Percentiles rank a stretch among this genome's conserved stretches.
phyloP scores from a whole-genome alignment of 495 filamentous ascomycete genomes.

The Hypoxylon subgilvum region DNA sequence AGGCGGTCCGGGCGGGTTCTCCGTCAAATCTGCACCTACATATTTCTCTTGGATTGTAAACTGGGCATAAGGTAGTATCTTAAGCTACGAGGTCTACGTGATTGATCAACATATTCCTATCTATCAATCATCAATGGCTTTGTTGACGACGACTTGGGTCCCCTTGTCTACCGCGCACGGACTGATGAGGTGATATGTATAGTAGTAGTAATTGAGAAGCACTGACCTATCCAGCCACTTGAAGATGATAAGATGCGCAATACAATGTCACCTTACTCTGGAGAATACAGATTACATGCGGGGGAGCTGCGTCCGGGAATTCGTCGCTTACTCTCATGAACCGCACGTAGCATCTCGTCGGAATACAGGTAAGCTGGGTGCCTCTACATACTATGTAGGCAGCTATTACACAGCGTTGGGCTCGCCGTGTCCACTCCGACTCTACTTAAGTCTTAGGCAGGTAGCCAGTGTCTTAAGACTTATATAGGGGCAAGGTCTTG shows the following conservation, averaged over 20 bases:
- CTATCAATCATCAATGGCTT: constrained; percentile 3
- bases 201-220: too few relatives aligned
- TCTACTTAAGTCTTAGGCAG: not conserved
- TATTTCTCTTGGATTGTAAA: constrained; percentile 1
- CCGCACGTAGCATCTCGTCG: constrained; percentile 13
- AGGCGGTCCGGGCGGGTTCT: constrained; percentile 20
- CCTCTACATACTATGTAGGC: not conserved
- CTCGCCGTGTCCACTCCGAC: constrained; percentile 19
- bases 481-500: constrained; percentile 15
- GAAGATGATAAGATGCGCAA: constrained; percentile 23
- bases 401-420: constrained; percentile 1
- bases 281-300: constrained; percentile 29
- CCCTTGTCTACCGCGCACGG: constrained; percentile 4
- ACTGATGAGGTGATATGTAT: constrained; percentile 16
- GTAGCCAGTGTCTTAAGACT: too few relatives aligned
- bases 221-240: constrained; percentile 19
- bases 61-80: too few relatives aligned
- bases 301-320: constrained; percentile 28
- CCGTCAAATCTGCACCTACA: too few relatives aligned
- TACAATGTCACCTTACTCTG: constrained; percentile 3
- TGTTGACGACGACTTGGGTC: constrained; percentile 7
- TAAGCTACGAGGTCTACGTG: not conserved
- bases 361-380: not conserved
- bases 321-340: constrained; percentile 17
- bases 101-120: too few relatives aligned